Percentiles rank a stretch among this genome's conserved stretches.
These are phyloP conservation scores for Ascochyta pisi DNA, from an alignment of 2,329 filamentous ascomycete species.

Conservation along the genomic window DNA sequence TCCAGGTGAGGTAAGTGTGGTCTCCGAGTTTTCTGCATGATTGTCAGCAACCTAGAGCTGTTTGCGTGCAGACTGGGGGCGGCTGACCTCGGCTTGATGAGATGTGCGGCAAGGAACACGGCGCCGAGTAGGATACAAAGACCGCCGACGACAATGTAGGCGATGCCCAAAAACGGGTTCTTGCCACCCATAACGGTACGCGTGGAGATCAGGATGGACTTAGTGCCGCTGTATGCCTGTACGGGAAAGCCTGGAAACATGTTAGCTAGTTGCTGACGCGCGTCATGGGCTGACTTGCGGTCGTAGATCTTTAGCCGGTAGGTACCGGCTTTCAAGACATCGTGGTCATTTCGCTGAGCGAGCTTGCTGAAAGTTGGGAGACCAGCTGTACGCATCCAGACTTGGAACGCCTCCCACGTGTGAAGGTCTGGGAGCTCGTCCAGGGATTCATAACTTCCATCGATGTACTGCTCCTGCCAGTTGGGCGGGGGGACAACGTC, in stretches of 20 bases:
- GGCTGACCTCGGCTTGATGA: slow-evolving; percentile 84
- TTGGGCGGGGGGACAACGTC: slow-evolving; percentile 84
- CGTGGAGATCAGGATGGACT: slow-evolving; percentile 88
- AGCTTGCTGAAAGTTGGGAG: slow-evolving; percentile 95
- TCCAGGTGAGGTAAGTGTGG: slow-evolving; percentile 97
- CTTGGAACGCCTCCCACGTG: slow-evolving; percentile 84
- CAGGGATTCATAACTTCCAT: slow-evolving; percentile 66
- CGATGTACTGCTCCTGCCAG: slow-evolving; percentile 75
- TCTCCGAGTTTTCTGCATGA: slow-evolving; percentile 86
- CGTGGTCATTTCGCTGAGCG: slow-evolving; percentile 78
- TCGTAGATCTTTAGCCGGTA: slow-evolving; percentile 81
- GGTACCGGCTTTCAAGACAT: slow-evolving; percentile 70
- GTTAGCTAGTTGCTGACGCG: slow-evolving; percentile 30
- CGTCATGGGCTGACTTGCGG: slow-evolving; percentile 63
- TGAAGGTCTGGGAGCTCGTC: slow-evolving; percentile 75
- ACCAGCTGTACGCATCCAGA: slow-evolving; percentile 98
- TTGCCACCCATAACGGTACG: slow-evolving; percentile 91
- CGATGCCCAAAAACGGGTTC: slow-evolving; percentile 95
- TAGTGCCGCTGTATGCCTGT: slow-evolving; percentile 79
- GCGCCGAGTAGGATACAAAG: slow-evolving; percentile 88
- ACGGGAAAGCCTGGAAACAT: slow-evolving; percentile 75
- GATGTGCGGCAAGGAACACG: slow-evolving; percentile 87
- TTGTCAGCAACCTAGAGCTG: slow-evolving; percentile 21
- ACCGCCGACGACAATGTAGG: slow-evolving; percentile 92
- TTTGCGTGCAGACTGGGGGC: neutral